Base-by-base conservation (phyloP, 1,284 basidiomycete genomes). In the Pseudozyma sp. region DNA sequence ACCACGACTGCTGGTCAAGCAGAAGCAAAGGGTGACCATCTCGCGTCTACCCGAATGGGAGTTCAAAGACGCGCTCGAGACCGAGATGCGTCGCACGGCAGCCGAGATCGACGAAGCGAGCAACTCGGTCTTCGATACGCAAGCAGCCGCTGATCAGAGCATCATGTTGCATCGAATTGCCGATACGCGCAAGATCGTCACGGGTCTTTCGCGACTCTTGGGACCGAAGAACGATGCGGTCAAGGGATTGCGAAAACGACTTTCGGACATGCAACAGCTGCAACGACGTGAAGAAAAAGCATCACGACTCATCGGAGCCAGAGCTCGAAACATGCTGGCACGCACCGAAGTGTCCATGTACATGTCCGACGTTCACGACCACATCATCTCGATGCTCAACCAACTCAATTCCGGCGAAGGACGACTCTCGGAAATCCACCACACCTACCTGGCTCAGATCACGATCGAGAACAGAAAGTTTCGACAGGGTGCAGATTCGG, bases 351-450 rank as follows among this genome's bases (percentile, higher is more conserved):
- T 86, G 31, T 68, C 75, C 6, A 92, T 94, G 16, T 94, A 97
- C 84, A 89, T 97, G 86, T 93, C 93, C 47, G 95, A 98, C 84
- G 89, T 98, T 4, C 92, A 95, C 87, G 94, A 98, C 85, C 95
- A 98, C 84, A 94, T 97, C 71, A 85, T 95, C 33, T 91, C 93
- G 3, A 87, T 97, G 71, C 92, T 95, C 78, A 91, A 92, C 76
- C 90, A 93, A 3, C 88, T 98, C 51, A 88, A 87, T n/a, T 92
- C 96, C 83, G 93, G 92, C 85, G 94, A 97, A 82, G 91, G 91
- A 40, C 91, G 94, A 85, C 87, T 98, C 29, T 90, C 91, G 62
- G 91, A 96, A 77, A 92, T 92, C 31, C 94, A 97, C 81, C 92
- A 92, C 1, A 90, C 90, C 0, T 97, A 96, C 84, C 86, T 96